These are phyloP conservation scores for Salix udensis DNA, from an alignment of 345 rosid species.

Conservation along the genomic window DNA sequence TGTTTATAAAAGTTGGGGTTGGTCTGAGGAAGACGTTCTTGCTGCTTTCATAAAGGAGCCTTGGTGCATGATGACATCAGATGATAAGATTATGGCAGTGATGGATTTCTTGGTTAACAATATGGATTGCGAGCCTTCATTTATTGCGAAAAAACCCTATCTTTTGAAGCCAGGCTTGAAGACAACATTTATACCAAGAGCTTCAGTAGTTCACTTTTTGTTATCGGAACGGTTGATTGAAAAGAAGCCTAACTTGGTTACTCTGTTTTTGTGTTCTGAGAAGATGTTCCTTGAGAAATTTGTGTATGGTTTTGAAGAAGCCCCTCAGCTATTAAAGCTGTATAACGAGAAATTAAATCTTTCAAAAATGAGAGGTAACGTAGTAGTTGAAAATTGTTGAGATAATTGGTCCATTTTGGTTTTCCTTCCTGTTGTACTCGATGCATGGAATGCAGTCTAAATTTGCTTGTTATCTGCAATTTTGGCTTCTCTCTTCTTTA, in stretches of 20 bases:
- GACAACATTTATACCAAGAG: slow-evolving; percentile 8
- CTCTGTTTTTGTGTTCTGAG: not conserved
- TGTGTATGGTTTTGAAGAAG: slow-evolving; percentile 12
- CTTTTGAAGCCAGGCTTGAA: slow-evolving; percentile 1
- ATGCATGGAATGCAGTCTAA: no score
- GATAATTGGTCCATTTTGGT: not conserved
- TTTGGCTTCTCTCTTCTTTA: not conserved
- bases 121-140: slow-evolving; percentile 12
- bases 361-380: not conserved
- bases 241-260: not conserved
- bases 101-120: slow-evolving; percentile 22
- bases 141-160: not conserved
- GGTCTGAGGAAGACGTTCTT: slow-evolving; percentile 7
- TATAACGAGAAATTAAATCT: not conserved
- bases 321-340: not conserved
- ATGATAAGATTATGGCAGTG: slow-evolving; percentile 9
- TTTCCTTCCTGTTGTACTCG: not conserved
- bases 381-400: not conserved
- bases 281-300: slow-evolving; percentile 10
- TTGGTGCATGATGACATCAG: not conserved
- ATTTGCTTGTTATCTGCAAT: no score
- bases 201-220: not conserved
- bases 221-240: not conserved
- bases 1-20: slow-evolving; percentile 3
- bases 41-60: slow-evolving; percentile 17